Conservation (phyloP, 2,329 filamentous ascomycete genomes). For the Fusarium chuoi region DNA sequence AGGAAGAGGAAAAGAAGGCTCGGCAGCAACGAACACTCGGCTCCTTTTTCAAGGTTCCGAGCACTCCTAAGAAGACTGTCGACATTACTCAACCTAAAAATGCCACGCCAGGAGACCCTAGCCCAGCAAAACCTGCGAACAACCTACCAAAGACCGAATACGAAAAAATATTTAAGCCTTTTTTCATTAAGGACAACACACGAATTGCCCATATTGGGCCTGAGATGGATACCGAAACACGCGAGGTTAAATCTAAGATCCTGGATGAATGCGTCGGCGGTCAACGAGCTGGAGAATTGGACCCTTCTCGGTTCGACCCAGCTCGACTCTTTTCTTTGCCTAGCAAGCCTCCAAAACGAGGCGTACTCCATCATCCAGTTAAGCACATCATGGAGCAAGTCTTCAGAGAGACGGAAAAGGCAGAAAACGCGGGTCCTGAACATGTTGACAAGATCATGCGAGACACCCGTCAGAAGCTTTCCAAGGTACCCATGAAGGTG, state of each 20-base stretch:
- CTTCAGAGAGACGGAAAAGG: slow-evolving; percentile 57
- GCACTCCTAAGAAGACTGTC: slow-evolving; percentile 55
- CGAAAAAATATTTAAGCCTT: slow-evolving; percentile 79
- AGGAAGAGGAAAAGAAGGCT: slow-evolving; percentile 64
- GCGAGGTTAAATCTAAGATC: slow-evolving; percentile 59
- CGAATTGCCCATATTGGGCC: slow-evolving; percentile 72
- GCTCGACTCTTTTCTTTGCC: slow-evolving; percentile 59
- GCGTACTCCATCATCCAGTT: slow-evolving; percentile 63
- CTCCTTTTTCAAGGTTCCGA: slow-evolving; percentile 57
- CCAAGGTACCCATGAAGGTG: slow-evolving; percentile 70
- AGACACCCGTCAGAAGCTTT: slow-evolving; percentile 55
- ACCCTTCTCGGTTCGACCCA: slow-evolving; percentile 55
- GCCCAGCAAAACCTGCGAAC: slow-evolving; percentile 20
- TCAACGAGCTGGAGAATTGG: slow-evolving; percentile 56
- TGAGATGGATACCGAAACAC: slow-evolving; percentile 67
- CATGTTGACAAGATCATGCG: slow-evolving; percentile 48
- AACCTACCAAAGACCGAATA: slow-evolving; percentile 62
- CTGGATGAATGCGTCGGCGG: slow-evolving; percentile 64
- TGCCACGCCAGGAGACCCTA: slow-evolving; percentile 45
- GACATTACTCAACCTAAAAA: slow-evolving; percentile 46
- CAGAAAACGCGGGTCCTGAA: slow-evolving; percentile 51
- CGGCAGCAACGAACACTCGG: slow-evolving; percentile 59
- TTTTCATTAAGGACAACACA: slow-evolving; percentile 80
- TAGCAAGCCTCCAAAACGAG: slow-evolving; percentile 53
- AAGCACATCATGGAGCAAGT: slow-evolving; percentile 69